Percentiles rank a stretch among this genome's conserved stretches.
phyloP scores from a whole-genome alignment of 1,284 basidiomycete genomes.

The Lentinula novae-zelandiae region DNA sequence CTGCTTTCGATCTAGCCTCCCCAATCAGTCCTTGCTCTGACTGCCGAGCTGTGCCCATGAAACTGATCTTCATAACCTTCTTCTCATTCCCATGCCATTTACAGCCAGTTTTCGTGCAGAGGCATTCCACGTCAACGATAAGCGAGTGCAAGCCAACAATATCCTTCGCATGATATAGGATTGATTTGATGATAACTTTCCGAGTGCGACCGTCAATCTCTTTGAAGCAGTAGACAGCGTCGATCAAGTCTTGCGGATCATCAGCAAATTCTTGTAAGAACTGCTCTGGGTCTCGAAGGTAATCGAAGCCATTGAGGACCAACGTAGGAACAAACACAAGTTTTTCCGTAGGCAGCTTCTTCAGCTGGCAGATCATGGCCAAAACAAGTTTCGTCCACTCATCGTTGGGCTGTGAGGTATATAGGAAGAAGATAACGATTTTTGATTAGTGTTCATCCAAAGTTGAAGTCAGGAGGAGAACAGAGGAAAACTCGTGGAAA shows the following conservation, averaged over 20 bases:
- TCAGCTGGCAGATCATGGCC: neutral
- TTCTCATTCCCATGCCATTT: neutral
- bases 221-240: neutral
- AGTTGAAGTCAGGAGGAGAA: neutral
- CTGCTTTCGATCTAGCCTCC: neutral
- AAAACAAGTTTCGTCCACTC: neutral
- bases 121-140: neutral
- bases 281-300: neutral
- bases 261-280: neutral
- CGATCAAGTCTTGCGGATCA: neutral
- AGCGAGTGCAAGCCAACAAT: neutral
- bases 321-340: neutral
- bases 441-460: neutral
- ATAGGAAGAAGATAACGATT: neutral
- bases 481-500: neutral
- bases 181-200: neutral
- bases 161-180: neutral
- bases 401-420: neutral
- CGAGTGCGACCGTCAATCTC: neutral
- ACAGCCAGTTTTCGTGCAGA: neutral
- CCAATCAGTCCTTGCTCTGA: neutral
- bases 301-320: neutral
- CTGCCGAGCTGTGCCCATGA: neutral
- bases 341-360: neutral
- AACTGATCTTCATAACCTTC: conserved; percentile 9